Base-by-base conservation (phyloP, 192 early-diverging fungal genomes). In the Pecoramyces ruminantium region DNA sequence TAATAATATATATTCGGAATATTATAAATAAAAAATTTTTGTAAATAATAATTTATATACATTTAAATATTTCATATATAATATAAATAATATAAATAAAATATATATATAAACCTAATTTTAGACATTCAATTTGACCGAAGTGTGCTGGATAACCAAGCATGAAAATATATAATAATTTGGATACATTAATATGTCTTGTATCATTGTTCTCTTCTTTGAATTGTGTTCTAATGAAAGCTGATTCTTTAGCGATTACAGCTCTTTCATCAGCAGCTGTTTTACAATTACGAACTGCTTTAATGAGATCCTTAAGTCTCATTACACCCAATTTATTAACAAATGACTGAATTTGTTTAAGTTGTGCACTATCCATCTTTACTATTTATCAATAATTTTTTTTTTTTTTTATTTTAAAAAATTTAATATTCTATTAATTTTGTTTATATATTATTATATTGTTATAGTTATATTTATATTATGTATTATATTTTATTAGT, bases 101-200 rank as follows among this genome's bases (percentile, higher is more conserved):
- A 30, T 27, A 27, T 38, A 21, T 27, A 29, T 14, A 77, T 85
- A 9, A 82, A 91, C 90, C 90, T 77, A 99, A 86, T 86, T 99
- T 99, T 38, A 99, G 86, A 84, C 98, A 99, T 84, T 99, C 98
- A 77, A 99, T 96, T 87, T 99, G 98, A 30, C 98, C 98, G 86
- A 98, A 99, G 83, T 98, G 98, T 29, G 97, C 98, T 34, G 97
- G 96, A 83, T 97, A 98, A 21, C 98, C 96, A 25, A 99, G 90
- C 94, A 99, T 94, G 83, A 97, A 95, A 81, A 99, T 97, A 82
- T 99, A 99, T 17, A 99, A 88, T 82, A 99, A 87, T 86, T 99
- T 99, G 28, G 95, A 94, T 42, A 99, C 93, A 88, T 98, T 99
- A 81, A 93, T 89, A 85, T 96, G 94, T 39, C 97, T 91, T 28